phyloP scores from a whole-genome alignment of 2,329 filamentous ascomycete species.

The Pyricularia sp. region DNA sequence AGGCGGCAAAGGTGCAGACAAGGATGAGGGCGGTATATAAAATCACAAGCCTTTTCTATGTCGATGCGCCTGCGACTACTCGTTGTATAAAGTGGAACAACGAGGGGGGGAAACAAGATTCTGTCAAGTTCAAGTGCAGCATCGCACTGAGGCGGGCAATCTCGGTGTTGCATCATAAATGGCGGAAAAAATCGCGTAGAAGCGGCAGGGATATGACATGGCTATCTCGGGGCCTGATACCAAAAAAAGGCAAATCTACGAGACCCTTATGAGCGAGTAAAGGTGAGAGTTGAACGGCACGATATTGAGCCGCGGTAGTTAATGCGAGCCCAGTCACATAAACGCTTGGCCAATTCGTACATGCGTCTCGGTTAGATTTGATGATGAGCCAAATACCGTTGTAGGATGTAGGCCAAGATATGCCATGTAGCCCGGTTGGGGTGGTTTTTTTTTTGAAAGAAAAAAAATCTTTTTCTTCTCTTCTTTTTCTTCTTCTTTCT shows the following conservation, averaged over 20 bases:
- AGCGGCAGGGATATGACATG: not conserved
- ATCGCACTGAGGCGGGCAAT: not conserved
- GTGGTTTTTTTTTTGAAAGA: not conserved
- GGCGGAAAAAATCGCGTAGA: not conserved
- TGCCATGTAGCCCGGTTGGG: not conserved
- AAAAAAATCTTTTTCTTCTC: too few species aligned
- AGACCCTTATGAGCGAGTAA: not conserved
- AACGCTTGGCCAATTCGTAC: not conserved
- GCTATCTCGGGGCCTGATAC: not conserved
- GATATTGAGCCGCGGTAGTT: not conserved
- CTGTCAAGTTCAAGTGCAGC: not conserved
- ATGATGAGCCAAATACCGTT: not conserved
- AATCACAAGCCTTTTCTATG: not conserved
- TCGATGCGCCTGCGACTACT: not conserved
- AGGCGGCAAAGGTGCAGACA: conserved; percentile 23
- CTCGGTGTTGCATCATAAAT: not conserved
- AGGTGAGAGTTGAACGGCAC: not conserved
- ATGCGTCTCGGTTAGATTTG: not conserved
- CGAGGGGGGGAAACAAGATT: not conserved
- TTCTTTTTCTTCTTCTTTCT: not conserved
- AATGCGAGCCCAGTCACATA: not conserved
- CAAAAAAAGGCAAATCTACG: not conserved
- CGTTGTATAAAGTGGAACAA: not conserved
- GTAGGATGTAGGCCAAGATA: not conserved
- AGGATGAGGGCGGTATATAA: conserved; percentile 20